Base-by-base conservation (phyloP, 78 protist species). In the Dictyostelium firmibasis region DNA sequence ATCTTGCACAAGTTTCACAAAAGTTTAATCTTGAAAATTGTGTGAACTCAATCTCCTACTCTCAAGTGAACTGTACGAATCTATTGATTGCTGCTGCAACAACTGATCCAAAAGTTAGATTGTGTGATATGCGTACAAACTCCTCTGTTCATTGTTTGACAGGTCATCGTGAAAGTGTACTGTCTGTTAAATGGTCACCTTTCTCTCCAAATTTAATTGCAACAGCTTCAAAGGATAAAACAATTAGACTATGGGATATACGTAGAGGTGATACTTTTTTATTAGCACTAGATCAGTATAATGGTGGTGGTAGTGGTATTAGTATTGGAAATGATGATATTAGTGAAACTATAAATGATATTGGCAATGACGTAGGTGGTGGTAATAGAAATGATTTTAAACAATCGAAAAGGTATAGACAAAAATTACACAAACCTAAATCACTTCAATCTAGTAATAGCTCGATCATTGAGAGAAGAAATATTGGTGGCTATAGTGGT, bases 171-270 rank as follows among this genome's bases (percentile, higher is more conserved):
- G 94, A 89, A 27, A 50, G 85, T 62, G 57, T 89, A 16, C 20
- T 89, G 5, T 27, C 83, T 9, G 36, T 89, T 1, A 78, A 89
- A 50, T 89, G 86, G 88, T 78, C 94, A 14, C 94, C 94, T 11
- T 44, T 27, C 7, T 47, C 82, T 10, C 77, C 87, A 5, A 16
- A 78, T 81, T 76, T 76, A 18, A 44, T 89, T 43, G 94, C 64
- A 67, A 81, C 94, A 1, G 94, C 87, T 47, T 81, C 87, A 20
- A 89, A 69, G 47, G 94, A 89, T 84, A 89, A 89, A 43, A 81
- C 94, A 4, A 89, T 89, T 10, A 3, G 94, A 14, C 27, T 89
- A 38, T 89, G 94, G 94, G 94, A 89, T 69, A 81, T 89, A 25
- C 41, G 94, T n/a, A 60, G 87, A 89, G 57, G 86, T n/a, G 94